Evolutionary conservation across 2,329 filamentous ascomycete genomes (phyloP).

Genomic region (Pseudogymnoascus sp.): DNA sequence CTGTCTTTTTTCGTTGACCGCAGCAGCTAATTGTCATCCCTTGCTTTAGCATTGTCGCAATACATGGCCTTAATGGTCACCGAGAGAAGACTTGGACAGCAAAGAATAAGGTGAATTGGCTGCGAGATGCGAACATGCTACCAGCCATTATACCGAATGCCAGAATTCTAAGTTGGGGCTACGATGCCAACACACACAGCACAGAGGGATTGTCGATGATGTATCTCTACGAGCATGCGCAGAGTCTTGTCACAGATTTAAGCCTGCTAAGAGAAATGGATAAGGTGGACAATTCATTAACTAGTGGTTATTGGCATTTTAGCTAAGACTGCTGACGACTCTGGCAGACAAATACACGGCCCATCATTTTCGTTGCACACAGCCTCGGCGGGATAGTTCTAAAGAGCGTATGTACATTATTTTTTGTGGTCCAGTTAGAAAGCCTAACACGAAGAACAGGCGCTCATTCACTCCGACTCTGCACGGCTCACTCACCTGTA

Average conservation of each 20-base stretch:
- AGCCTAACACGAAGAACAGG: slow-evolving; percentile 15
- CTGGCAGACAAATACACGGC: slow-evolving; percentile 18
- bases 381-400: slow-evolving; percentile 19
- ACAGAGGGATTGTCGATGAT: slow-evolving; percentile 13
- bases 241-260: slow-evolving; percentile 15
- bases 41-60: slow-evolving; percentile 38
- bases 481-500: slow-evolving; percentile 5
- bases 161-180: neutral
- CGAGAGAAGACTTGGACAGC: slow-evolving; percentile 37
- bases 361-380: slow-evolving; percentile 19
- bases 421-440: neutral
- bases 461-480: slow-evolving; percentile 14
- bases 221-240: slow-evolving; percentile 16
- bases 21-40: too few species aligned
- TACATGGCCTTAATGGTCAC: slow-evolving; percentile 39
- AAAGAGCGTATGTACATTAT: neutral
- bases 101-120: slow-evolving; percentile 16
- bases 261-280: slow-evolving; percentile 13
- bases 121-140: slow-evolving; percentile 12
- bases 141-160: slow-evolving; percentile 13
- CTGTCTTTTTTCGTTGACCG: too few species aligned
- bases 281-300: neutral
- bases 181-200: slow-evolving; percentile 13
- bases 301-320: neutral
- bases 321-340: neutral